Base-by-base conservation (phyloP, 164 flowering plant genomes). In the Magnolia officinalis region DNA sequence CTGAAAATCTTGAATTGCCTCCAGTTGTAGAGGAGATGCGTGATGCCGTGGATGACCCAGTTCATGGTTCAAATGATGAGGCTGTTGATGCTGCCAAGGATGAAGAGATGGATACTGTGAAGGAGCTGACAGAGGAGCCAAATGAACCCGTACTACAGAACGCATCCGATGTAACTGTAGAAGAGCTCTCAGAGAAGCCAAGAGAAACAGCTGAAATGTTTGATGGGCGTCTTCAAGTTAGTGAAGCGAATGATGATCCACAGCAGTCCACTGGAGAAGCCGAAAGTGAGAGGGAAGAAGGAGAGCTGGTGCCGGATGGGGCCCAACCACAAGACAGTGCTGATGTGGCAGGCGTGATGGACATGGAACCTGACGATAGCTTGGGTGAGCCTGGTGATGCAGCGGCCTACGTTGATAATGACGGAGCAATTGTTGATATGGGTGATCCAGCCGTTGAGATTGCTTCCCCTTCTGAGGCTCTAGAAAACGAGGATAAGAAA, bases 281-380 rank as follows among this genome's bases (percentile, higher is more conserved):
- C 50, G 92, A 82, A 31, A 81, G 80, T 78, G 97, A 91, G 21
- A 88, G 78, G 82, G 98, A 94, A 85, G 99, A 94, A 73, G 99
- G 95, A 75, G 98, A 93, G 81, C 67, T 95, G 72, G 78, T 49
- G 8, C 81, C 88, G 14, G 96, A 90, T 73, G 77, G 58, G 65
- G 67, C 81, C 19, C 61, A 55, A 29, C 89, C 86, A 67, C 85
- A 76, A 13, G 89, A 69, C 71, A 84, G 68, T 72, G 84, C 82
- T 49, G 67, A 72, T 16, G 45, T 77, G 10, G 75, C 29, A 50
- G 66, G 74, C 31, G 63, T 72, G 11, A 84, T 72, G 29, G 83
- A 85, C 75, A 81, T 84, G 24, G 91, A 81, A 73, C 50, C 55
- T 37, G 87, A 64, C 19, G 94, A 89, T 51, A 82, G 31, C 49